Conservation (phyloP, 176 grass and related monocot genomes). For the Aegilops umbellulata region DNA sequence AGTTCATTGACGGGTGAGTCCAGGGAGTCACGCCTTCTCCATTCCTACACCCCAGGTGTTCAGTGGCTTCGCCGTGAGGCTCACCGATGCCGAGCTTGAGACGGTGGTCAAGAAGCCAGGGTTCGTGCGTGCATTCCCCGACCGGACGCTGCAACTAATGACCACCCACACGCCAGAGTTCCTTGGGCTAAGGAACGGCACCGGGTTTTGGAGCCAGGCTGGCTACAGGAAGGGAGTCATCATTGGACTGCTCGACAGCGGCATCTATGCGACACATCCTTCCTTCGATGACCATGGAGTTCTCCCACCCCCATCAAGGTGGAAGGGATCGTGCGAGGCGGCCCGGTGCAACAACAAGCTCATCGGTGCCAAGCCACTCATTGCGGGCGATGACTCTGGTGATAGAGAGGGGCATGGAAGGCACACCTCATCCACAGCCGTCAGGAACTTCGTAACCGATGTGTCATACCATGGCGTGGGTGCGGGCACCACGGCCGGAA, state of each 20-base stretch:
- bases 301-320: too few species aligned
- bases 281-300: too few species aligned
- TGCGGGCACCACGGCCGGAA: too few species aligned
- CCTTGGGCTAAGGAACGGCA: not conserved
- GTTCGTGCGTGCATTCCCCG: slow-evolving; percentile 28
- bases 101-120: slow-evolving; percentile 1
- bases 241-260: slow-evolving; percentile 49
- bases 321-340: too few species aligned
- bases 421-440: too few species aligned
- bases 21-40: slow-evolving; percentile 18
- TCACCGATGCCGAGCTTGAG: slow-evolving; percentile 21
- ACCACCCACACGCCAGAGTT: slow-evolving; percentile 53
- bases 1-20: not conserved
- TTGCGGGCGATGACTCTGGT: too few species aligned
- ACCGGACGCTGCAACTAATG: slow-evolving; percentile 3
- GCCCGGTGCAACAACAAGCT: too few species aligned
- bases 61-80: slow-evolving; percentile 34
- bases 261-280: not conserved
- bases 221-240: slow-evolving; percentile 33
- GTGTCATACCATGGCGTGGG: too few species aligned
- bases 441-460: too few species aligned
- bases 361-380: too few species aligned
- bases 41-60: slow-evolving; percentile 33
- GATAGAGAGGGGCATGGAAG: too few species aligned
- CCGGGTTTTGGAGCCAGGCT: slow-evolving; percentile 9